These are phyloP conservation scores for Nepenthes alata DNA, from an alignment of 179 eudicot genomes.

Conservation along the genomic window DNA sequence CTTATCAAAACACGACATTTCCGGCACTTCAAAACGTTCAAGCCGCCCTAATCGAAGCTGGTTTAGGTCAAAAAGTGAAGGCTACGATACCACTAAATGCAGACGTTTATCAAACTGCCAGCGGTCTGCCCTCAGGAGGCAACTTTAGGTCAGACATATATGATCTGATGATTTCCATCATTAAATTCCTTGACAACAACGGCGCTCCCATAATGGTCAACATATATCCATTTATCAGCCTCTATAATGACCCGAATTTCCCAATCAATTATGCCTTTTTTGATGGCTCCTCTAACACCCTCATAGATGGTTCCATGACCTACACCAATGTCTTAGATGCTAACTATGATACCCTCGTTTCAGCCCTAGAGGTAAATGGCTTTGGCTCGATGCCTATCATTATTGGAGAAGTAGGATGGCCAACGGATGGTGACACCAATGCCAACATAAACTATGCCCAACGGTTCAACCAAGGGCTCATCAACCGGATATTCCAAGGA, in stretches of 20 bases:
- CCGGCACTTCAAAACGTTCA: slow-evolving; percentile 83
- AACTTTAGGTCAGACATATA: slow-evolving; percentile 65
- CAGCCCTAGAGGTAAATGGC: slow-evolving; percentile 71
- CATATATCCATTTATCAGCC: slow-evolving; percentile 94
- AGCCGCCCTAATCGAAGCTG: slow-evolving; percentile 89
- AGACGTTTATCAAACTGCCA: slow-evolving; percentile 59
- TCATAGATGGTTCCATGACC: slow-evolving; percentile 60
- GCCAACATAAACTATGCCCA: slow-evolving; percentile 54
- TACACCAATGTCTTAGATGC: slow-evolving; percentile 90
- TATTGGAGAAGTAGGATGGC: slow-evolving; percentile 95
- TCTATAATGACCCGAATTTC: slow-evolving; percentile 74
- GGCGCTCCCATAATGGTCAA: slow-evolving; percentile 56
- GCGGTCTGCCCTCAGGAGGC: slow-evolving; percentile 71
- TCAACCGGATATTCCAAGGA: slow-evolving; percentile 42
- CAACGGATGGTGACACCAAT: slow-evolving; percentile 57
- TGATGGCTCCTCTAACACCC: slow-evolving; percentile 38
- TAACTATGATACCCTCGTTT: slow-evolving; percentile 76
- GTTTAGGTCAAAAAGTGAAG: slow-evolving; percentile 62
- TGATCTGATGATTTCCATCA: slow-evolving; percentile 54
- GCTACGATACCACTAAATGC: slow-evolving; percentile 84
- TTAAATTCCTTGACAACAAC: slow-evolving; percentile 51
- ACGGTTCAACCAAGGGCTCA: slow-evolving; percentile 72
- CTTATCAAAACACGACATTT: slow-evolving; percentile 37
- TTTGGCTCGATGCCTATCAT: slow-evolving; percentile 46
- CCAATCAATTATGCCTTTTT: slow-evolving; percentile 84